Percentiles rank a stretch among this genome's conserved stretches.
These are phyloP conservation scores for Rubia tinctorum DNA, from an alignment of 305 asterid genomes.

Conservation along the genomic window DNA sequence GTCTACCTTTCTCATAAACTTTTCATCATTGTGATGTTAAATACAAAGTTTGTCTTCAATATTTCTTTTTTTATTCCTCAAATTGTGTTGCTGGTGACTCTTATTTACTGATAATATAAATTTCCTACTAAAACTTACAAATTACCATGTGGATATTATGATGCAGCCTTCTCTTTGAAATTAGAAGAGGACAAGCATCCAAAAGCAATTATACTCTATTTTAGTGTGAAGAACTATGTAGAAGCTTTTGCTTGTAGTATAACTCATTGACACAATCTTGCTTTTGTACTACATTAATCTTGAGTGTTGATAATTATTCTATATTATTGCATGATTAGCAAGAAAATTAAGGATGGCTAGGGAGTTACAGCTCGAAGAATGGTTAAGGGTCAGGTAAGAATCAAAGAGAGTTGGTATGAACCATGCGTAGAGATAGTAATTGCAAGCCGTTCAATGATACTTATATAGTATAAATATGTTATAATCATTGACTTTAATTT, in stretches of 20 bases:
- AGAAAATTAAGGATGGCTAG: conserved; percentile 78
- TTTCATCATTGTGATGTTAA: not conserved
- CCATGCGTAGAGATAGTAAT: too few species aligned
- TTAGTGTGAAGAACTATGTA: too few species aligned
- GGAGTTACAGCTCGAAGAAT: conserved; percentile 78
- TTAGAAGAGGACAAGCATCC: not conserved
- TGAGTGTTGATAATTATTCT: conserved; percentile 11
- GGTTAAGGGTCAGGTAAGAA: conserved; percentile 78
- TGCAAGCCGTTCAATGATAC: too few species aligned
- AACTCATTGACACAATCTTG: too few species aligned
- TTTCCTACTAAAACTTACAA: not conserved
- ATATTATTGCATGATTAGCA: conserved; percentile 45
- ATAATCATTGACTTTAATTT: too few species aligned
- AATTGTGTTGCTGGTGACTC: not conserved
- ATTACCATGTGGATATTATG: not conserved
- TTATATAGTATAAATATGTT: too few species aligned
- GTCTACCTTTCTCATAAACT: not conserved
- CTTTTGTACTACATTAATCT: not conserved
- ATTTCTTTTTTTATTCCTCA: conserved; percentile 1
- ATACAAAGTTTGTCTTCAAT: not conserved
- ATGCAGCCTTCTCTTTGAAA: not conserved
- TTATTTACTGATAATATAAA: not conserved
- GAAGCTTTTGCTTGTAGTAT: too few species aligned
- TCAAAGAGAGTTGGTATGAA: conserved; percentile 18
- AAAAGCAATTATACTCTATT: not conserved